Conservation (phyloP, 257 asterid genomes). For the Haberlea rhodopensis region DNA sequence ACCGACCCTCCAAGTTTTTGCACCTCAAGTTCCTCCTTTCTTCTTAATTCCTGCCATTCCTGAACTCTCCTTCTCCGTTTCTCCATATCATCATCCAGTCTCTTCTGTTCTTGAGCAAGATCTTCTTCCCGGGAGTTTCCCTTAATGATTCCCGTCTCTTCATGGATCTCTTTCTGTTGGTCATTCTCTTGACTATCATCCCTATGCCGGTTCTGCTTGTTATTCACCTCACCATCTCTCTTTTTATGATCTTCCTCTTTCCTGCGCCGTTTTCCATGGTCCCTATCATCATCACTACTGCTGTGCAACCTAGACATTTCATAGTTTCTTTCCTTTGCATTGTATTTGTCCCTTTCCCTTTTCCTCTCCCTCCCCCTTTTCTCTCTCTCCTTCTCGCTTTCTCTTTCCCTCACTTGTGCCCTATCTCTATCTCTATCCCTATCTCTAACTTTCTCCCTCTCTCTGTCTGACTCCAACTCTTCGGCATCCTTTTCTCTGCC, state of each 20-base stretch:
- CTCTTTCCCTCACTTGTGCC: conserved; percentile 36
- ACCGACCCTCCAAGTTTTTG: conserved; percentile 56
- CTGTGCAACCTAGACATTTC: conserved; percentile 41
- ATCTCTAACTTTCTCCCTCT: conserved; percentile 29
- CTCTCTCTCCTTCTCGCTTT: conserved; percentile 38
- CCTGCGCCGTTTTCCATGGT: conserved; percentile 63
- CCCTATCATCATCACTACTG: conserved; percentile 57
- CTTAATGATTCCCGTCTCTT: conserved; percentile 32
- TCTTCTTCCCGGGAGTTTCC: conserved; percentile 62
- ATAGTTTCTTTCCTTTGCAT: conserved; percentile 39
- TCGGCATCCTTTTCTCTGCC: conserved; percentile 37
- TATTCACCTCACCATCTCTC: conserved; percentile 43
- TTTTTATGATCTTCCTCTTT: conserved; percentile 51
- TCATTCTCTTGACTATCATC: conserved; percentile 46
- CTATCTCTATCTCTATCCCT: too few species aligned
- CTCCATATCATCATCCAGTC: conserved; percentile 84
- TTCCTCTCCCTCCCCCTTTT: conserved; percentile 43
- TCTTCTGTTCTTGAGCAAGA: conserved; percentile 72
- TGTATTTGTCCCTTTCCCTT: conserved; percentile 46
- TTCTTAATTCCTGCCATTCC: conserved; percentile 83
- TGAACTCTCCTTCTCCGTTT: conserved; percentile 84
- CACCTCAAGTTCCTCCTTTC: conserved; percentile 73
- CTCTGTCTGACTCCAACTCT: conserved; percentile 29
- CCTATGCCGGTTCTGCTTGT: conserved; percentile 37
- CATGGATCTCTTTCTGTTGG: conserved; percentile 44